A percentile compares a stretch with the other conserved stretches of the same genome.
These are phyloP conservation scores for Echium plantagineum DNA, from an alignment of 257 asterid genomes.

Conservation along the genomic window DNA sequence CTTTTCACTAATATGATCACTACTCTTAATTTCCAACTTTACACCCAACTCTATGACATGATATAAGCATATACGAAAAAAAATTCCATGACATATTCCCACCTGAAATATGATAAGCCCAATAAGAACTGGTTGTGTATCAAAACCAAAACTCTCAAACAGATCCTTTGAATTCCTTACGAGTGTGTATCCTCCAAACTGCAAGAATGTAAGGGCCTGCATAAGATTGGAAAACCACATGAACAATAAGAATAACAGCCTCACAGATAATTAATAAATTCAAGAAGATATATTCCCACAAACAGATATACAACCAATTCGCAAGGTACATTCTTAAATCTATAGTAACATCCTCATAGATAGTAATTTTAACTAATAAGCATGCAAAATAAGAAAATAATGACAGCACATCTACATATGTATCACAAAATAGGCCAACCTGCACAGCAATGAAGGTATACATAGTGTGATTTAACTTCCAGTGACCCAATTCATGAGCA, in stretches of 20 bases:
- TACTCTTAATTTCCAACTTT: no score
- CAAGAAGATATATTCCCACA: not conserved
- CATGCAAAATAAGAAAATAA: not conserved
- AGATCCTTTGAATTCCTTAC: conserved; percentile 88
- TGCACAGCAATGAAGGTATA: conserved; percentile 85
- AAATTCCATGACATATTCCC: conserved; percentile 6
- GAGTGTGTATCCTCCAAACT: conserved; percentile 94
- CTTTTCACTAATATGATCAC: no score
- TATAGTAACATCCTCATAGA: no score
- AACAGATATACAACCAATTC: not conserved
- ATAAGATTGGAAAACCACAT: not conserved
- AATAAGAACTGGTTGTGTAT: conserved; percentile 91
- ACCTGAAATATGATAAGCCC: conserved; percentile 98
- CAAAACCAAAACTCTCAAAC: conserved; percentile 96
- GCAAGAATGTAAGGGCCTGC: conserved; percentile 84
- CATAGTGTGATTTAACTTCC: conserved; percentile 93
- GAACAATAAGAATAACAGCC: no score
- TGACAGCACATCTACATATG: not conserved
- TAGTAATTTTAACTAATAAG: not conserved
- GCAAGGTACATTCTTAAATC: no score
- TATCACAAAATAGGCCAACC: conserved; percentile 35
- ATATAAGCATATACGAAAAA: conserved; percentile 1
- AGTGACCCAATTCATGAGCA: conserved; percentile 98
- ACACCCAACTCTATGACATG: not conserved
- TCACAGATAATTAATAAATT: not conserved